A percentile compares a stretch with the other conserved stretches of the same genome.
Evolutionary conservation across 1,284 basidiomycete species (phyloP).

Genomic region (Sporisorium reilianum): DNA sequence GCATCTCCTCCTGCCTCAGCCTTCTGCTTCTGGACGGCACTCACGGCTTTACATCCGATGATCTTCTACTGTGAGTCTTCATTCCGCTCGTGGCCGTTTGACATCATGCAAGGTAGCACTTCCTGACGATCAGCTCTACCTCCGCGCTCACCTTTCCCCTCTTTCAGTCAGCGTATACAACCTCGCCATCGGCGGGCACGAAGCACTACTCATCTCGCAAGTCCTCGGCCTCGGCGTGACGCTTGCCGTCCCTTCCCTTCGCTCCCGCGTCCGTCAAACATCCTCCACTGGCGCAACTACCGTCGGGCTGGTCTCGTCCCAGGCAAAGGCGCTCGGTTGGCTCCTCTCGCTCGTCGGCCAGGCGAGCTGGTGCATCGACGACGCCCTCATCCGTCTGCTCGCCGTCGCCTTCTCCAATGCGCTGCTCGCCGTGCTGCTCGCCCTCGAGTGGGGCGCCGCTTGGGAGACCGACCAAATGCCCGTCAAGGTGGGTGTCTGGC

Average conservation of each 20-base stretch:
- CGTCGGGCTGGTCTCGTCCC: slow-evolving; percentile 36
- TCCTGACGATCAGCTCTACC: background rate
- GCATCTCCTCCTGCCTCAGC: slow-evolving; percentile 71
- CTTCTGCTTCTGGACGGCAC: slow-evolving; percentile 87
- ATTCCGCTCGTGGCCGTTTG: background rate
- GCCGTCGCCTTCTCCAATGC: slow-evolving; percentile 46
- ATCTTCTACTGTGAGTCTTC: slow-evolving; percentile 82
- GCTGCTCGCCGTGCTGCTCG: slow-evolving; percentile 42
- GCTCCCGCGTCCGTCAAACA: slow-evolving; percentile 20
- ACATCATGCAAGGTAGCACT: background rate
- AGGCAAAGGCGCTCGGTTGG: slow-evolving; percentile 38
- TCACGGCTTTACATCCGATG: slow-evolving; percentile 83
- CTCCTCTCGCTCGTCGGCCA: slow-evolving; percentile 43
- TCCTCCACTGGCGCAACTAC: slow-evolving; percentile 20
- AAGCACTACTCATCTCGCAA: slow-evolving; percentile 59
- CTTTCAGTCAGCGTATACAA: slow-evolving; percentile 62
- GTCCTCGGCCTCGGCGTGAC: slow-evolving; percentile 48
- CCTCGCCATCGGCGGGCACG: slow-evolving; percentile 62
- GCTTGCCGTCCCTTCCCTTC: slow-evolving; percentile 36
- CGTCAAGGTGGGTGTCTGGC: slow-evolving; percentile 48
- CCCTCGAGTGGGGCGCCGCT: slow-evolving; percentile 59
- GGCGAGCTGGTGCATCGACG: slow-evolving; percentile 47
- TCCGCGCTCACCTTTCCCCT: slow-evolving; percentile 12
- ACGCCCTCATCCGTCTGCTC: slow-evolving; percentile 46
- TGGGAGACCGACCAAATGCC: slow-evolving; percentile 56